Percentiles rank a stretch among this genome's conserved stretches.
phyloP scores from a whole-genome alignment of 768 basidiomycete species.

The Collybia sordida region DNA sequence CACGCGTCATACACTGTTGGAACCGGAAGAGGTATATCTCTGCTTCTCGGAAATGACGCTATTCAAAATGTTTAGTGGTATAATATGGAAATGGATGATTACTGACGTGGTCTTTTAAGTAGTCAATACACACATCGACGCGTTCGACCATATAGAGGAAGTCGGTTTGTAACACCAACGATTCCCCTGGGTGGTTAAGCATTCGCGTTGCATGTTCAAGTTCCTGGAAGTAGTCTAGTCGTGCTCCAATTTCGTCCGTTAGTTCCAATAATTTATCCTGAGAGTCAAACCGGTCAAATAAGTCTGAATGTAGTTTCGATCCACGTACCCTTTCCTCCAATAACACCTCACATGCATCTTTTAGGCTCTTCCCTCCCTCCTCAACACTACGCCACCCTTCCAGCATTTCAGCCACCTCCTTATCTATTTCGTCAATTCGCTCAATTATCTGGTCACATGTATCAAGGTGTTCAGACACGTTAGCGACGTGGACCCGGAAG shows the following conservation, averaged over 20 bases:
- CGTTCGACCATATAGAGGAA: conserved; percentile 97
- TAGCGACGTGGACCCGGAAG: conserved; percentile 82
- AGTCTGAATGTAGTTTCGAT: neutral
- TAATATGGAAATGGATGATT: neutral
- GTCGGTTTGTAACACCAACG: conserved; percentile 85
- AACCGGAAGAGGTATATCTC: conserved; percentile 95
- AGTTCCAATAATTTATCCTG: conserved; percentile 77
- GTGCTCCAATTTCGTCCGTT: conserved; percentile 78
- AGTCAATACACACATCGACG: conserved; percentile 92
- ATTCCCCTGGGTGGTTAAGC: conserved; percentile 92
- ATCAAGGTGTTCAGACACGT: conserved; percentile 71
- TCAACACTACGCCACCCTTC: conserved; percentile 87
- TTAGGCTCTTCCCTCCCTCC: conserved; percentile 86
- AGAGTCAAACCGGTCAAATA: neutral
- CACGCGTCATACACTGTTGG: conserved; percentile 96
- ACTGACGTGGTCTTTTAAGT: conserved; percentile 82
- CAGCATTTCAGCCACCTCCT: conserved; percentile 77
- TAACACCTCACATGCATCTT: conserved; percentile 88
- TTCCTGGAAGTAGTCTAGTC: conserved; percentile 92
- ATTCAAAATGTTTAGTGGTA: conserved; percentile 1
- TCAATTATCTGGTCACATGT: conserved; percentile 77
- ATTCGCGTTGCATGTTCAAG: conserved; percentile 91
- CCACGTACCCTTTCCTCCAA: conserved; percentile 82
- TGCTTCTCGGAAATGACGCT: conserved; percentile 92
- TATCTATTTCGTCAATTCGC: conserved; percentile 70